Percentiles rank a stretch among this genome's conserved stretches.
Evolutionary conservation across 1,139 yeast genomes (phyloP).

Genomic region (Nadsonia starkeyi-henricii): DNA sequence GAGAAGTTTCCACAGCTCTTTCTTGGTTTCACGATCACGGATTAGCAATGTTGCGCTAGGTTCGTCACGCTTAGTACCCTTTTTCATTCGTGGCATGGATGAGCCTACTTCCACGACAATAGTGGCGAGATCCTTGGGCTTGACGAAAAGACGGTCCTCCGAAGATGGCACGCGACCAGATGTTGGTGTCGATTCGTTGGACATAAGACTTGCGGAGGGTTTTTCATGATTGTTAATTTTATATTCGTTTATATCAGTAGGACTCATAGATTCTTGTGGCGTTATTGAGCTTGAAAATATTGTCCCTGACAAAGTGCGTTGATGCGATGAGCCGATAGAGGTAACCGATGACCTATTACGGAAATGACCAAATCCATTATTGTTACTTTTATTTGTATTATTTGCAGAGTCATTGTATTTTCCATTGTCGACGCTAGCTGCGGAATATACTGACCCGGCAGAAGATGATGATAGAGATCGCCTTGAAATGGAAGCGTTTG

Average conservation of each 20-base stretch:
- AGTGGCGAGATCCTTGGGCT: conserved; percentile 54
- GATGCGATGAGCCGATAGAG: not conserved
- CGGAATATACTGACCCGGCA: not conserved
- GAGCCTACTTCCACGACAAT: conserved; percentile 49
- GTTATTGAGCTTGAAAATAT: no score
- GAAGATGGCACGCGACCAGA: not conserved
- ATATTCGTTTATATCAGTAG: no score
- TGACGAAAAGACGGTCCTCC: conserved; percentile 32
- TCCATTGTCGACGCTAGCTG: not conserved
- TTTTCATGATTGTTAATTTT: no score
- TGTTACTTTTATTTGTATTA: no score
- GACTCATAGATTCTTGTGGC: no score
- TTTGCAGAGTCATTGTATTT: not conserved
- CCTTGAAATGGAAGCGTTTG: not conserved
- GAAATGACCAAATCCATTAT: not conserved
- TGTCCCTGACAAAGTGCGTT: no score
- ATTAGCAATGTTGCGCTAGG: conserved; percentile 49
- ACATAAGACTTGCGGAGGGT: no score
- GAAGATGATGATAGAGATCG: not conserved
- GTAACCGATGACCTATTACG: not conserved
- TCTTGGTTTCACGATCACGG: conserved; percentile 41
- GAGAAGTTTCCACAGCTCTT: conserved; percentile 60
- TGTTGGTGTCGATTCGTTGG: not conserved
- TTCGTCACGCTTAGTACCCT: conserved; percentile 32
- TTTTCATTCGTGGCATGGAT: conserved; percentile 28